Evolutionary conservation across 2,329 filamentous ascomycete genomes (phyloP).

Genomic region (Didymosphaeria variabile): DNA sequence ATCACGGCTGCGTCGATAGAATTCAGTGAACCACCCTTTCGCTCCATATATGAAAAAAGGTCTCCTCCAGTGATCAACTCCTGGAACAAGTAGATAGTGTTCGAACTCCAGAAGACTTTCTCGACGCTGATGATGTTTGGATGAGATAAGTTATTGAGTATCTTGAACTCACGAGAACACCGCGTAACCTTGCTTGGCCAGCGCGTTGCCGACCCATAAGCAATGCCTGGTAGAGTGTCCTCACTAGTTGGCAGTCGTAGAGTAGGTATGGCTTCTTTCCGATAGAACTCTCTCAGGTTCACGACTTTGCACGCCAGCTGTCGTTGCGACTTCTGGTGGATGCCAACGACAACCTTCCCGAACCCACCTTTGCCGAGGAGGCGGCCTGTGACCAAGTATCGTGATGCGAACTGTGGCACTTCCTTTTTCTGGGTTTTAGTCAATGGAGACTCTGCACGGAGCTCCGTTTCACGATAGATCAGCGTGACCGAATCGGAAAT

Average conservation of each 20-base stretch:
- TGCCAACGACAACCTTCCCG: constrained; percentile 64
- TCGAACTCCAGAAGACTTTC: constrained; percentile 62
- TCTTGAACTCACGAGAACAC: constrained; percentile 54
- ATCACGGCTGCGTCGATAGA: constrained; percentile 65
- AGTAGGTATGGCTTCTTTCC: constrained; percentile 16
- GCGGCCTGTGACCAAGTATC: constrained; percentile 60
- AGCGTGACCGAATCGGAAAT: constrained; percentile 41
- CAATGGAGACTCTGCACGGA: constrained; percentile 23
- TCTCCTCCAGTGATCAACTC: constrained; percentile 69
- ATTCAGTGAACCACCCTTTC: constrained; percentile 55
- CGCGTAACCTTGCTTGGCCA: constrained; percentile 37
- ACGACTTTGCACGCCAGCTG: constrained; percentile 77
- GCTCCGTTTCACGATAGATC: constrained; percentile 30
- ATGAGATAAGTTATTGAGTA: constrained; percentile 64
- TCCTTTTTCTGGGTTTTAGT: constrained; percentile 43
- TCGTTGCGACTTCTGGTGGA: constrained; percentile 60
- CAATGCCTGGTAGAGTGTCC: constrained; percentile 9
- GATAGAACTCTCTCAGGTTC: constrained; percentile 52
- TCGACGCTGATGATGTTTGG: constrained; percentile 66
- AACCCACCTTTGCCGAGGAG: constrained; percentile 64
- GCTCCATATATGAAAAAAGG: constrained; percentile 66
- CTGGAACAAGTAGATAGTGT: constrained; percentile 68
- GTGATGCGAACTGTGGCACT: constrained; percentile 56
- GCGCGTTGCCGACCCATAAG: constrained; percentile 20
- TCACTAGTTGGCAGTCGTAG: constrained; percentile 17